phyloP scores from a whole-genome alignment of 2,329 filamentous ascomycete genomes.

The Calcarisporium arbuscula region DNA sequence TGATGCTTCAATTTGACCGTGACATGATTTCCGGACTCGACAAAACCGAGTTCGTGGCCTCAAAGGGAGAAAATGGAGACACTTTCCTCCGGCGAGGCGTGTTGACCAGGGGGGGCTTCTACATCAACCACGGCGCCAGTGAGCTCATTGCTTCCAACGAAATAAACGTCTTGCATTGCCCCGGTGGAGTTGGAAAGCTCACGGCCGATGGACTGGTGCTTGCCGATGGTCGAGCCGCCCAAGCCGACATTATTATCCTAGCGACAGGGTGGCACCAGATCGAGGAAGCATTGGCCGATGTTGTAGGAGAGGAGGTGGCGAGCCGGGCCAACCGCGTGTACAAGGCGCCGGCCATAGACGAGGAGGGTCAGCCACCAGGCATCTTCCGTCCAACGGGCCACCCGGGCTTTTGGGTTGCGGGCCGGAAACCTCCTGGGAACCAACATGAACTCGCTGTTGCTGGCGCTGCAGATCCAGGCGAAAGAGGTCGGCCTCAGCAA shows the following conservation, averaged over 20 bases:
- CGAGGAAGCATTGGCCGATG: constrained; percentile 52
- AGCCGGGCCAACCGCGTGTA: constrained; percentile 53
- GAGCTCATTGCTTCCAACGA: constrained; percentile 57
- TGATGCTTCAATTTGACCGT: constrained; percentile 28
- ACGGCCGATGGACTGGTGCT: constrained; percentile 38
- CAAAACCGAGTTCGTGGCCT: constrained; percentile 54
- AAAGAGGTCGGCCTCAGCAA: constrained; percentile 30
- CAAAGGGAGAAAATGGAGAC: constrained; percentile 50
- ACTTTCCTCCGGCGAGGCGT: constrained; percentile 53
- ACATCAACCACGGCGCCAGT: constrained; percentile 61
- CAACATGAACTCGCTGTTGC: constrained; percentile 46
- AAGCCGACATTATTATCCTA: constrained; percentile 58
- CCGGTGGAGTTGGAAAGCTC: constrained; percentile 46
- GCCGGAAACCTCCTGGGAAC: too few species aligned
- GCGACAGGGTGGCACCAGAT: constrained; percentile 65
- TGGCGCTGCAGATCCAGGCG: constrained; percentile 48
- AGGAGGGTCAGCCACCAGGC: constrained; percentile 47
- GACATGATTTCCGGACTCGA: constrained; percentile 37
- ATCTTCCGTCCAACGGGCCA: constrained; percentile 57
- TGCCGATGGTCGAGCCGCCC: constrained; percentile 47
- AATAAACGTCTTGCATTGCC: constrained; percentile 55
- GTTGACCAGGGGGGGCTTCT: constrained; percentile 69
- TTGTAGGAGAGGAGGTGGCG: constrained; percentile 57
- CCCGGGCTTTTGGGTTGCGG: constrained; percentile 60
- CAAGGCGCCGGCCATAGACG: constrained; percentile 56